Conservation (phyloP, 208 protist genomes). For the Acanthamoeba lenticulata region DNA sequence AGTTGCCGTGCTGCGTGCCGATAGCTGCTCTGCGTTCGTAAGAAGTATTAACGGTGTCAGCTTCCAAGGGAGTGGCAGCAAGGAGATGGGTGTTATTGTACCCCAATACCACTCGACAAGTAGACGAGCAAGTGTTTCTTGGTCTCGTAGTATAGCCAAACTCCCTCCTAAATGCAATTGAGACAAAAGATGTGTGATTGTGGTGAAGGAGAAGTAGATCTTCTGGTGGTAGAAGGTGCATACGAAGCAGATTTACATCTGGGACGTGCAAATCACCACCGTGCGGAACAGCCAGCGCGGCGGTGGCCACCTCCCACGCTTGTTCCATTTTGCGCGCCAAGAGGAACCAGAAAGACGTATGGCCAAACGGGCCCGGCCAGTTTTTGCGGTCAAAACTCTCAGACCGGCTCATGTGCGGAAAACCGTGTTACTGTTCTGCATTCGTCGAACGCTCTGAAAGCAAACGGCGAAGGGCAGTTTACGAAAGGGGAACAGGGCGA, state of each 20-base stretch:
- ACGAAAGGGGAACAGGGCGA: no score
- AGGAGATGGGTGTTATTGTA: no score
- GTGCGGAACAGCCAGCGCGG: not conserved
- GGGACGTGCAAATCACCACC: not conserved
- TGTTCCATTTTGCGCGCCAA: constrained; percentile 24
- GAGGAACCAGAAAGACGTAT: no score
- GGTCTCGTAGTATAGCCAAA: not conserved
- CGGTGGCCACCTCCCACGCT: not conserved
- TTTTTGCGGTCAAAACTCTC: no score
- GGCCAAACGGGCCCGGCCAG: no score
- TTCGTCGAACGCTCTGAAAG: no score
- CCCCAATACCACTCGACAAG: constrained; percentile 49
- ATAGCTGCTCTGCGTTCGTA: not conserved
- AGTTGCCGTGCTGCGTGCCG: not conserved
- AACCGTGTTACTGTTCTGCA: no score
- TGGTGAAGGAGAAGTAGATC: no score
- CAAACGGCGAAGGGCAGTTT: no score
- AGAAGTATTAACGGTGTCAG: not conserved
- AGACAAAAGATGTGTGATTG: no score
- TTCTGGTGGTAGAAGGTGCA: not conserved
- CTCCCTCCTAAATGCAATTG: not conserved
- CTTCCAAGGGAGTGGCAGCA: no score
- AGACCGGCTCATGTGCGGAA: no score
- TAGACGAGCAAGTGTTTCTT: not conserved
- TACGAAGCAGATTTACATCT: not conserved